Evolutionary conservation across 768 basidiomycete species (phyloP), one percentile per base, ranked within the genome.

Genomic region (Xerocomellus amylosporus): DNA sequence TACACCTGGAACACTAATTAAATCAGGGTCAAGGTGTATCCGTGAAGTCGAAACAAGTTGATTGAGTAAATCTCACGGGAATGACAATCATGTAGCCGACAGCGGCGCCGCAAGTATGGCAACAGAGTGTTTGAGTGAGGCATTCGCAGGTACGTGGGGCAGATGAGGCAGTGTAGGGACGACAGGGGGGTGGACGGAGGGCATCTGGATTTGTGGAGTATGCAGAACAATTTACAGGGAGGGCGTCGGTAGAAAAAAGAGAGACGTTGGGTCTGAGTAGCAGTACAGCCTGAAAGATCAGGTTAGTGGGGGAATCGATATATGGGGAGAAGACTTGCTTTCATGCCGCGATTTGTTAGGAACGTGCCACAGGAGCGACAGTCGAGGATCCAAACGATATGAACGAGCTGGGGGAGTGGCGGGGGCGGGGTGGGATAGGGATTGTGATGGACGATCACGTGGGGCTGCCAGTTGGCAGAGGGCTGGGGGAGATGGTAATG

Each of bases 291-390:
- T 91, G 62, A 30, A 58, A 19, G 45, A 46, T 36, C 4, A 12
- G 33, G 40, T 68, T 20, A 59, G 58, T 36, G 30, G n/a, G 14
- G 12, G 31, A 39, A 12, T 36, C 14, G 0, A 3, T 20, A 34
- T 14, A 30, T 10, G 44, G 24, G 33, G 37, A 28, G 33, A 41
- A 37, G 42, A 55, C 78, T 69, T 61, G 83, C 88, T 79, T 88
- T 88, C 90, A 93, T 93, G 52, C 85, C 90, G 26, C 90, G 80
- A 68, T 93, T 91, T 15, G 90, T 88, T 45, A 93, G 71, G 65
- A 92, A 92, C 19, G 78, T 80, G 30, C 77, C 76, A 67, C 91
- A 93, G 8, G 81, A 76, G 59, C 78, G 83, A 72, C 91, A 93
- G 67, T 88, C 85, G 49, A 93, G 73, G 31, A 88, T 83, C 84